Conservation (phyloP, 2,329 filamentous ascomycete genomes). For the Dothistroma pini region DNA sequence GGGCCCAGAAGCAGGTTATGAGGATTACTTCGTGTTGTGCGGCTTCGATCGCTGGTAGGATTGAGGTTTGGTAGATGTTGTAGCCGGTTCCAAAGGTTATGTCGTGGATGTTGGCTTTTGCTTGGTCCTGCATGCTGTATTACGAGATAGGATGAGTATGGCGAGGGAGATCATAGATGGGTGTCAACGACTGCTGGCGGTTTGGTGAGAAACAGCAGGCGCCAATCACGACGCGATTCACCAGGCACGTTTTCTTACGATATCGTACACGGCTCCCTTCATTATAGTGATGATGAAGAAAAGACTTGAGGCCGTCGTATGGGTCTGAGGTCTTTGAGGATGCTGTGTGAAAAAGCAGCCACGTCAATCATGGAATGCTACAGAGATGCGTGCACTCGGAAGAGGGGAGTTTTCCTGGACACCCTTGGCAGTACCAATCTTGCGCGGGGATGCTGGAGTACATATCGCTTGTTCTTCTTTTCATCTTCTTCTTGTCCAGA, state of each 20-base stretch:
- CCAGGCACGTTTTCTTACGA: background rate
- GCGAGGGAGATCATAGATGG: background rate
- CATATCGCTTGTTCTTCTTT: background rate
- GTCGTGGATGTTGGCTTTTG: constrained; percentile 30
- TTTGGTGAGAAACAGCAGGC: background rate
- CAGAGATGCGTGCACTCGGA: background rate
- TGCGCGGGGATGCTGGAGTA: background rate
- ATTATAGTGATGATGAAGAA: background rate
- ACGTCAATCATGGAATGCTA: background rate
- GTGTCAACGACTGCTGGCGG: background rate
- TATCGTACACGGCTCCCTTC: background rate
- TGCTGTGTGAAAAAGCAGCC: no score
- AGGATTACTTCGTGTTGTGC: constrained; percentile 66
- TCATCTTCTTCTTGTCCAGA: background rate
- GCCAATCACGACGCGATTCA: background rate
- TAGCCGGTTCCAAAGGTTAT: constrained; percentile 46
- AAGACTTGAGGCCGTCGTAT: no score
- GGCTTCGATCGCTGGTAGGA: constrained; percentile 59
- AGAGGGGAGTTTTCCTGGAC: background rate
- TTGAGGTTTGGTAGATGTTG: constrained; percentile 38
- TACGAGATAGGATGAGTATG: background rate
- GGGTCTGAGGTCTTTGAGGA: no score
- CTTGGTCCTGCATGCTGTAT: background rate
- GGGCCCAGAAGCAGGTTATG: constrained; percentile 80
- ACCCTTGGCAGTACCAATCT: background rate